Percentiles rank a stretch among this genome's conserved stretches.
phyloP scores from a whole-genome alignment of 176 grass and related monocot species.

The Cenchrus fungigraminus region DNA sequence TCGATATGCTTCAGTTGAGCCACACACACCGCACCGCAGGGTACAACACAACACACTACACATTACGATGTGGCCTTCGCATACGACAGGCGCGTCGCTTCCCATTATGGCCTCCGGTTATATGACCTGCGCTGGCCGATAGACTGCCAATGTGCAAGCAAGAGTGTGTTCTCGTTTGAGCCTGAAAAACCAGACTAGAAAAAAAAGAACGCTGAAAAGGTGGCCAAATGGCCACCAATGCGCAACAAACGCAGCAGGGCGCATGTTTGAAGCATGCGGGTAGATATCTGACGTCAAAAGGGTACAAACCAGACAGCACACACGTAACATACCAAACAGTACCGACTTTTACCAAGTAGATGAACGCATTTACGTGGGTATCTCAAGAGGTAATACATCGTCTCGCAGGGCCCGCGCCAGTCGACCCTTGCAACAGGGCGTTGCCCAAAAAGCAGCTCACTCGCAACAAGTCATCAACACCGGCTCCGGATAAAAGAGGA shows the following conservation, averaged over 20 bases:
- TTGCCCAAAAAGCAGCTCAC: background rate
- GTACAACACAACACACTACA: too few species aligned
- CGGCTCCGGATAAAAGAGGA: slow-evolving; percentile 31
- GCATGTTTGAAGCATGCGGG: background rate
- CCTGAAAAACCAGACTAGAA: too few species aligned
- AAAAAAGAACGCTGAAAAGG: too few species aligned
- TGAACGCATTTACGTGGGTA: background rate
- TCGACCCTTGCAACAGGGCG: slow-evolving; percentile 16
- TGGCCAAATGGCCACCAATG: too few species aligned
- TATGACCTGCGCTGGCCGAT: too few species aligned
- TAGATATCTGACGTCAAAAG: background rate
- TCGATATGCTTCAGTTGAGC: too few species aligned
- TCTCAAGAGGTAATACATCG: background rate
- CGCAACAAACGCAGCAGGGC: background rate
- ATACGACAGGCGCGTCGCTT: too few species aligned
- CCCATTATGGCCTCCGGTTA: too few species aligned
- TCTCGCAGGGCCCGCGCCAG: slow-evolving; percentile 3
- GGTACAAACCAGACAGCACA: background rate
- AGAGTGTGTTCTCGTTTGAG: too few species aligned
- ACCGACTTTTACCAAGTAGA: background rate
- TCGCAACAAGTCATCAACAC: background rate
- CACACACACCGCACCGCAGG: too few species aligned
- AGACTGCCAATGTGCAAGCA: too few species aligned
- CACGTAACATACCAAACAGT: background rate
- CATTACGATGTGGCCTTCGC: too few species aligned